Base-by-base conservation (phyloP, 371 early-diverging fungal genomes). In the Apophysomyces sp. region DNA sequence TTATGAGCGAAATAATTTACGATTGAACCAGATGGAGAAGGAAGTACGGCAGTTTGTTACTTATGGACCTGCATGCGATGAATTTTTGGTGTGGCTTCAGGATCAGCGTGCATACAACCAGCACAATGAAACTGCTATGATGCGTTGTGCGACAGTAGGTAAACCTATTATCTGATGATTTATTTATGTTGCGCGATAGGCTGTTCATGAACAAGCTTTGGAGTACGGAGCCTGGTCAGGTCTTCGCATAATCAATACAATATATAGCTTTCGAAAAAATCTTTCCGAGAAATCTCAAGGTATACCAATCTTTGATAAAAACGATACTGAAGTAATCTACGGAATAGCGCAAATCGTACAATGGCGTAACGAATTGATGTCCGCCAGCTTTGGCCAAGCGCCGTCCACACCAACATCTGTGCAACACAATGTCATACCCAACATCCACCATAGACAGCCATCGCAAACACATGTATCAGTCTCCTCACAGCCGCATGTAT, bases 1-100 rank as follows among this genome's bases (percentile, higher is more conserved):
- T 26, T 69, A 62, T 39, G 52, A 59, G 3, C 53, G 58, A 12
- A 76, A 76, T 37, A 69, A 67, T n/a, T 28, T 55, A 11, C 63
- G 74, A 7, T 58, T 78, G 13, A 18, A 15, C 29, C 62, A 74
- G 15, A 41, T 78, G 18, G 66, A 67, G 36, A 21, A 61, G 28
- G 75, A 78, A 26, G 53, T 78, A n/a, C 55, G 55, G 8, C 41
- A 67, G 4, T 40, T 68, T 30, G 24, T 61, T 0, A 69, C 67
- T 0, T 79, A 64, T 51, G 80, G 76, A 8, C 58, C 56, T 12
- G 80, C 76, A 15, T 76, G 76, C 36, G 80, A 79, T 53, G 80
- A 79, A 15, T 63, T 79, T 29, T 21, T 65, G 12, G 55, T 56
- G 18, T 74, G 76, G 80, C 40, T 76, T 7, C 60, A 56, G n/a